A percentile compares a stretch with the other conserved stretches of the same genome.
Conservation (phyloP, 2,329 filamentous ascomycete genomes). For the Alternaria solani region DNA sequence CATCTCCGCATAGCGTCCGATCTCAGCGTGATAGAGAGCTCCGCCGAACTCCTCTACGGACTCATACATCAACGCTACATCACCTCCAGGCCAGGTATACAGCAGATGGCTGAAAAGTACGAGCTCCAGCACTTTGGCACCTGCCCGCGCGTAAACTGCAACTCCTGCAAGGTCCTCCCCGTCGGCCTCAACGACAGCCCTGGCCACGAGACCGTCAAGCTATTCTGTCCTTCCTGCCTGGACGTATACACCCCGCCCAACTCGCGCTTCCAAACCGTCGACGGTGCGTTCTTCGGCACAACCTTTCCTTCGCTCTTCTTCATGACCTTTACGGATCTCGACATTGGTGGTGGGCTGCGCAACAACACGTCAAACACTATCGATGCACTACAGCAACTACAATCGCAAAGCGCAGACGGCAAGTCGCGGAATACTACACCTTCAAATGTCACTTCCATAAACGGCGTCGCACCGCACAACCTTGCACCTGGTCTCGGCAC, state of each 20-base stretch:
- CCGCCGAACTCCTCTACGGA: constrained; percentile 97
- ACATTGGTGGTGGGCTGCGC: constrained; percentile 76
- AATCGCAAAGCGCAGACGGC: constrained; percentile 45
- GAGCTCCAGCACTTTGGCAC: constrained; percentile 94
- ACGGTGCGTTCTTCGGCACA: constrained; percentile 97
- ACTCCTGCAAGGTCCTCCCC: constrained; percentile 86
- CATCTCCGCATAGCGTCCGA: constrained; percentile 90
- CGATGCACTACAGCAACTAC: constrained; percentile 46
- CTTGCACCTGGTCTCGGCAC: constrained; percentile 85
- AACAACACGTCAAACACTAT: constrained; percentile 54
- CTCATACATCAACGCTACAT: constrained; percentile 99
- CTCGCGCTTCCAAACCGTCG: constrained; percentile 95
- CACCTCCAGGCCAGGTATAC: constrained; percentile 92
- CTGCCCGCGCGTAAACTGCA: constrained; percentile 94
- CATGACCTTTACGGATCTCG: constrained; percentile 97
- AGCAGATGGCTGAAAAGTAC: constrained; percentile 99
- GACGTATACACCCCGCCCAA: constrained; percentile 98
- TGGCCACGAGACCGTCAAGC: constrained; percentile 95
- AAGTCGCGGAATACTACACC: constrained; percentile 47
- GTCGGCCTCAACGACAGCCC: constrained; percentile 95
- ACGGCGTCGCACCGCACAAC: constrained; percentile 86
- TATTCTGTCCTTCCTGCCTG: constrained; percentile 95
- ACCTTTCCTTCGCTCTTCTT: constrained; percentile 98
- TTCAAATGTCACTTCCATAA: constrained; percentile 63
- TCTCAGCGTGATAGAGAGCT: constrained; percentile 93